Percentiles rank a stretch among this genome's conserved stretches.
phyloP scores from a whole-genome alignment of 345 rosid genomes.

The Gossypium australe region DNA sequence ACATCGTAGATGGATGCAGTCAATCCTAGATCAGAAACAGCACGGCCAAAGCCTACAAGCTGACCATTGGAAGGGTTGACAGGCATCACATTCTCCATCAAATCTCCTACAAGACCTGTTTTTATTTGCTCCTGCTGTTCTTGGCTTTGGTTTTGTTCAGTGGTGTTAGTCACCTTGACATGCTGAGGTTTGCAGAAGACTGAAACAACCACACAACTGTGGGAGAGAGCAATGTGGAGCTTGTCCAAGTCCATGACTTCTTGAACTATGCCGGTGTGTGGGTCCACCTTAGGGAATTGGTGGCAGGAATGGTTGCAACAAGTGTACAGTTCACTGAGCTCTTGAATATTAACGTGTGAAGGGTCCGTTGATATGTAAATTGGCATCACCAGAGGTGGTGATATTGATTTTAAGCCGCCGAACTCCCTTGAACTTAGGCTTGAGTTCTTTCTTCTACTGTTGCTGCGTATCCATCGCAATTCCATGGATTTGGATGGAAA shows the following conservation, averaged over 20 bases:
- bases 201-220: constrained; percentile 60
- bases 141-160: constrained; percentile 1
- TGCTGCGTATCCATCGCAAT: constrained; percentile 39
- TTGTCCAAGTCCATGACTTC: constrained; percentile 44
- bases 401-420: constrained; percentile 1
- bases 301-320: constrained; percentile 61
- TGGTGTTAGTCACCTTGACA: constrained; percentile 1
- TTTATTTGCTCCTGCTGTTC: constrained; percentile 17
- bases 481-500: constrained; percentile 37
- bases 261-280: constrained; percentile 12
- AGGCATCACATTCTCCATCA: constrained; percentile 39
- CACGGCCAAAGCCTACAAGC: constrained; percentile 84
- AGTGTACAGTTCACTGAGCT: constrained; percentile 44
- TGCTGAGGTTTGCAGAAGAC: constrained; percentile 54
- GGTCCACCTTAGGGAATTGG: constrained; percentile 42
- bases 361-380: constrained; percentile 57
- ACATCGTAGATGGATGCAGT: constrained; percentile 83
- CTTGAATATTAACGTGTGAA: constrained; percentile 38
- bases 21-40: constrained; percentile 72
- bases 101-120: constrained; percentile 28
- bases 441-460: constrained; percentile 18
- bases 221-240: constrained; percentile 60
- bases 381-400: constrained; percentile 36
- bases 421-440: constrained; percentile 11
- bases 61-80: constrained; percentile 46